phyloP scores from a whole-genome alignment of 352 stramenopile genomes.

The Blastocystis sp. region DNA sequence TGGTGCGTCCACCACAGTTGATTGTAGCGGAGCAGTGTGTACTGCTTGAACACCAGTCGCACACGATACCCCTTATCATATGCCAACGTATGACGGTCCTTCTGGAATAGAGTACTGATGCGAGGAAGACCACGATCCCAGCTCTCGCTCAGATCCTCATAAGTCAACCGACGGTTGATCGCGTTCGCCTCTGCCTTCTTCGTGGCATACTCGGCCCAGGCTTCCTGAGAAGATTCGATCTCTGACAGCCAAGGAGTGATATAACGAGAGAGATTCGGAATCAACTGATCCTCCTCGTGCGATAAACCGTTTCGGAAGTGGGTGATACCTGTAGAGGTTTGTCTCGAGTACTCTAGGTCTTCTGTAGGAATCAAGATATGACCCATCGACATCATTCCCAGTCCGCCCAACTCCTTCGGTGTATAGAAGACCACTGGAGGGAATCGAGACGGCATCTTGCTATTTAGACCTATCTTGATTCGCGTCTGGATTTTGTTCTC shows the following conservation, averaged over 20 bases:
- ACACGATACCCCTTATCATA: constrained; percentile 99
- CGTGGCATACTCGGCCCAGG: constrained; percentile 98
- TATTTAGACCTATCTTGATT: constrained; percentile 99
- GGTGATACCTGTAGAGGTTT: constrained; percentile 96
- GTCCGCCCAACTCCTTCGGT: constrained; percentile 94
- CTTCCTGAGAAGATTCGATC: constrained; percentile 96
- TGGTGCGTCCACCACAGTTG: constrained; percentile 98
- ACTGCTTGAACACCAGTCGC: constrained; percentile 95
- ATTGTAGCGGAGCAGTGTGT: constrained; percentile 92
- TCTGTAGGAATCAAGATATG: constrained; percentile 98
- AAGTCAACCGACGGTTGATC: constrained; percentile 92
- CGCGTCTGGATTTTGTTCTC: constrained; percentile 99
- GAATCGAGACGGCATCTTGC: constrained; percentile 98
- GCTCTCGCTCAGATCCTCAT: constrained; percentile 98
- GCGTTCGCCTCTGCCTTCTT: constrained; percentile 97
- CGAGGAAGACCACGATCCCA: constrained; percentile 96
- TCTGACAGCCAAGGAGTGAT: constrained; percentile 94
- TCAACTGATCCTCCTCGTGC: constrained; percentile 96
- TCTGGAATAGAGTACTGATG: constrained; percentile 91
- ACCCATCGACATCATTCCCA: constrained; percentile 99
- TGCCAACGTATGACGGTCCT: constrained; percentile 95
- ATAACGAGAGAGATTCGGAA: constrained; percentile 98
- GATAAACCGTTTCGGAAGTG: constrained; percentile 91
- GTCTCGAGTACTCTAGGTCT: constrained; percentile 96
- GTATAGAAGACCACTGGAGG: constrained; percentile 99